A percentile compares a stretch with the other conserved stretches of the same genome.
Conservation (phyloP, 2,329 filamentous ascomycete genomes). For the Sarocladium brachiariae region DNA sequence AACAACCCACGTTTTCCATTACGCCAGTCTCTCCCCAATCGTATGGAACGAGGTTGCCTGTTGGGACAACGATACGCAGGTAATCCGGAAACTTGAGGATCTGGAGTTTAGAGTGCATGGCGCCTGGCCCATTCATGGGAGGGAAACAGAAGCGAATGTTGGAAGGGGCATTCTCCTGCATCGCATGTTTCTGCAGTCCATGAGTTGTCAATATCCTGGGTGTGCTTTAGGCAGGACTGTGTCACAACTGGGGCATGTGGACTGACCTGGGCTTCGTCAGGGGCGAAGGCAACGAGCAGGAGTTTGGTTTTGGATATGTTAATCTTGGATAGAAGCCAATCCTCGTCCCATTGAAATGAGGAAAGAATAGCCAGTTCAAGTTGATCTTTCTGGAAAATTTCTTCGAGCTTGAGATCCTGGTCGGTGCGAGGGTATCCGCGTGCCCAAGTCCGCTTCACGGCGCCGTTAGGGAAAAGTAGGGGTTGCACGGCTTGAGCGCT, state of each 20-base stretch:
- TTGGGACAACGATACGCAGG: constrained; percentile 76
- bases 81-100: constrained; percentile 70
- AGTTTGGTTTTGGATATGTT: constrained; percentile 53
- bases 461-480: constrained; percentile 48
- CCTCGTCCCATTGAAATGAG: constrained; percentile 78
- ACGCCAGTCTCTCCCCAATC: constrained; percentile 84
- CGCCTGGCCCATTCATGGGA: constrained; percentile 63
- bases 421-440: constrained; percentile 50
- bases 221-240: no score
- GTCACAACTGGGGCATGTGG: background rate
- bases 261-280: constrained; percentile 44
- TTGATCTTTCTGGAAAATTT: constrained; percentile 67
- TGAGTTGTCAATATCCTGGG: no score
- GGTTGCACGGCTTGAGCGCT: no score
- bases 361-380: constrained; percentile 76
- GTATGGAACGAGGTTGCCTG: constrained; percentile 75
- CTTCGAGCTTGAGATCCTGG: constrained; percentile 81
- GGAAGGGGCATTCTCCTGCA: constrained; percentile 41
- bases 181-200: constrained; percentile 31
- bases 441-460: constrained; percentile 77
- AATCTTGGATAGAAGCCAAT: constrained; percentile 72
- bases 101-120: constrained; percentile 94
- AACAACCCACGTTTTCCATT: constrained; percentile 69
- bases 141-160: constrained; percentile 72
- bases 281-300: constrained; percentile 52